Evolutionary conservation across 306 rosid species (phyloP).

Genomic region (Glycine tomentella): DNA sequence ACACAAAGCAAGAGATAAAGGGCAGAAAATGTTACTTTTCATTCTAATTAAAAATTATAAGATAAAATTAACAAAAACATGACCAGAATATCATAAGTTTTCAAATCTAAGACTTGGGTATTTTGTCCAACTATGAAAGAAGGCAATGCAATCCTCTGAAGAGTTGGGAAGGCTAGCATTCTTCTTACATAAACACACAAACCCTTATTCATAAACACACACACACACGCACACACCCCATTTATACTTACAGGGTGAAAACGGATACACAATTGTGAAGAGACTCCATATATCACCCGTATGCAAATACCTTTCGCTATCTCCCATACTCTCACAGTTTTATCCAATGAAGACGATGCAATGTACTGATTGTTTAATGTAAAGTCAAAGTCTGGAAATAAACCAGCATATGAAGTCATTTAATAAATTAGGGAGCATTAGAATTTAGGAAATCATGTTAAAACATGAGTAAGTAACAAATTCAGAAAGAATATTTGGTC

Average conservation of each 20-base stretch:
- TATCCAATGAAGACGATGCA: conserved; percentile 93
- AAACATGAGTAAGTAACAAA: conserved; percentile 16
- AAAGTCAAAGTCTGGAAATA: conserved; percentile 92
- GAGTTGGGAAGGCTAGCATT: conserved; percentile 30
- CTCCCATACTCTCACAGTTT: conserved; percentile 98
- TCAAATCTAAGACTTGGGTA: conserved; percentile 6
- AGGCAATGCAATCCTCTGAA: conserved; percentile 25
- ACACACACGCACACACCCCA: not conserved
- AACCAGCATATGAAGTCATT: conserved; percentile 19
- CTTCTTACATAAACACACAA: not conserved
- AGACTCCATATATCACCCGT: conserved; percentile 96
- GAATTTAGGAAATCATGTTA: not conserved
- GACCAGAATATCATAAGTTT: conserved; percentile 3
- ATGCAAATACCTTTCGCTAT: conserved; percentile 86
- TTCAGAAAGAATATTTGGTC: conserved; percentile 18
- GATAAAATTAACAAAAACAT: conserved; percentile 5
- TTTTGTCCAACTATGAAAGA: conserved; percentile 31
- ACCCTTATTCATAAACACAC: not conserved
- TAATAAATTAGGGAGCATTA: conserved; percentile 8
- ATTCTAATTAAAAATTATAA: not conserved
- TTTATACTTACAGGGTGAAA: conserved; percentile 93
- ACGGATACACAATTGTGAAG: conserved; percentile 89
- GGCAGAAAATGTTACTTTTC: conserved; percentile 6
- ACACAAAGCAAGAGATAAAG: not conserved
- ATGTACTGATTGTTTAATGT: conserved; percentile 94